Percentiles rank a stretch among this genome's conserved stretches.
phyloP scores from a whole-genome alignment of 2,329 filamentous ascomycete species.

The Colletotrichum spinosum region DNA sequence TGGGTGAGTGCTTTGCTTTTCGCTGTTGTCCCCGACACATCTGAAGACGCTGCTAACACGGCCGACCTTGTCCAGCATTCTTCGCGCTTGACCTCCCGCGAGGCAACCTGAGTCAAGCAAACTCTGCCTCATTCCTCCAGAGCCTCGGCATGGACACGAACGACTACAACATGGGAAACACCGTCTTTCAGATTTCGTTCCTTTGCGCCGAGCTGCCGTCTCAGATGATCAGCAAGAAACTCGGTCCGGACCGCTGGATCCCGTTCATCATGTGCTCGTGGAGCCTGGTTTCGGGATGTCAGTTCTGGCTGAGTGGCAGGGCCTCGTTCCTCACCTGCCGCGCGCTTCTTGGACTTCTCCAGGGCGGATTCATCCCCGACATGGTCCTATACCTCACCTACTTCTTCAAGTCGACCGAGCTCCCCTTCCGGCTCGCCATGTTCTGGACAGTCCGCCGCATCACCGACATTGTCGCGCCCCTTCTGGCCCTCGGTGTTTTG shows the following conservation, averaged over 20 bases:
- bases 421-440: conserved; percentile 42
- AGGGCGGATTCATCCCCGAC: conserved; percentile 58
- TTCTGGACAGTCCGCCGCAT: conserved; percentile 43
- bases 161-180: conserved; percentile 66
- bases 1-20: not conserved
- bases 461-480: conserved; percentile 43
- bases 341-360: conserved; percentile 53
- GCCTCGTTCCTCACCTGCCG: conserved; percentile 53
- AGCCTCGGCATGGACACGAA: conserved; percentile 50
- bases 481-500: conserved; percentile 44
- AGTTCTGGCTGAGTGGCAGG: conserved; percentile 50
- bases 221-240: conserved; percentile 68
- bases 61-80: conserved; percentile 30
- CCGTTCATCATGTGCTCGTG: conserved; percentile 41
- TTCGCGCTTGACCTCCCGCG: conserved; percentile 43
- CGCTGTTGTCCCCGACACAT: not conserved
- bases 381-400: conserved; percentile 43
- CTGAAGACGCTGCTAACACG: not conserved
- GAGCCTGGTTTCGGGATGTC: conserved; percentile 37
- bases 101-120: conserved; percentile 42
- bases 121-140: conserved; percentile 51
- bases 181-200: conserved; percentile 65
- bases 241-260: conserved; percentile 49
- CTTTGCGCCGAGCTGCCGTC: conserved; percentile 70
- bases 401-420: conserved; percentile 43